phyloP scores from a whole-genome alignment of 116 monocot genomes.

The Posidonia oceanica region DNA sequence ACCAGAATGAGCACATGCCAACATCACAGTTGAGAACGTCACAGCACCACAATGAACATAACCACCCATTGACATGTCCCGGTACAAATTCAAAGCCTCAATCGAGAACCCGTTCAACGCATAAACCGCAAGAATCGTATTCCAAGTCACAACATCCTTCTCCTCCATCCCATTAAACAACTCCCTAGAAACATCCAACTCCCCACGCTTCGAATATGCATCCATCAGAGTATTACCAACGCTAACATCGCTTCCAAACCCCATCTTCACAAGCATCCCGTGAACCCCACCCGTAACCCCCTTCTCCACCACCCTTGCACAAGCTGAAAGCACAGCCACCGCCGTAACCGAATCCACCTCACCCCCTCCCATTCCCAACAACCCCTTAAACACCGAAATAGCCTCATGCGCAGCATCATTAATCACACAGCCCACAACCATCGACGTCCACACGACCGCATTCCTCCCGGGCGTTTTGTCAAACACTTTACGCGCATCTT shows the following conservation, averaged over 20 bases:
- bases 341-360: conserved; percentile 47
- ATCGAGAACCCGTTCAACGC: conserved; percentile 53
- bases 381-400: conserved; percentile 26
- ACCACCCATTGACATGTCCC: conserved; percentile 28
- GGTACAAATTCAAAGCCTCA: conserved; percentile 50
- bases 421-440: conserved; percentile 39
- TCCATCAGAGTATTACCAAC: conserved; percentile 75
- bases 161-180: conserved; percentile 59
- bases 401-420: conserved; percentile 26
- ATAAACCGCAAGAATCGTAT: conserved; percentile 66
- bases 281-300: conserved; percentile 28
- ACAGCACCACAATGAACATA: conserved; percentile 30
- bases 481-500: conserved; percentile 53
- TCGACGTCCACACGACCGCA: conserved; percentile 60
- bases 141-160: conserved; percentile 80
- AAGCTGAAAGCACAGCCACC: conserved; percentile 48
- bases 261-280: conserved; percentile 40
- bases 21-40: conserved; percentile 56
- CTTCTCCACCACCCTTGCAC: conserved; percentile 29
- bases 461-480: conserved; percentile 46
- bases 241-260: conserved; percentile 30
- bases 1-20: conserved; percentile 77
- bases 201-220: conserved; percentile 63
- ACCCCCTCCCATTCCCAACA: conserved; percentile 13
- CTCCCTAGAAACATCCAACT: conserved; percentile 35